Conservation (phyloP, 116 monocot genomes). For the Iris pallida region DNA sequence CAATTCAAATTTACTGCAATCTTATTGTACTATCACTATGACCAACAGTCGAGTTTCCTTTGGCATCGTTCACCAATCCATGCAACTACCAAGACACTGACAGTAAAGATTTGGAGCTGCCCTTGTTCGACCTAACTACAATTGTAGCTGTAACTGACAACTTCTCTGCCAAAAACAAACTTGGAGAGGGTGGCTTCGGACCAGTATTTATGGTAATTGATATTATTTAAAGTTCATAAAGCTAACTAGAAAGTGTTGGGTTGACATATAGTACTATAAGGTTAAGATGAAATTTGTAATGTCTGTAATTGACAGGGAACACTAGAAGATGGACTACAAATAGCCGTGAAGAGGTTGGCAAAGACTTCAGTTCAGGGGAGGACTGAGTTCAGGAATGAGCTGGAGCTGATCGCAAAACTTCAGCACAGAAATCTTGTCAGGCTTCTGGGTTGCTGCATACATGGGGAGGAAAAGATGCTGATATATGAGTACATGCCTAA, state of each 20-base stretch:
- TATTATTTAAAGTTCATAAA: not conserved
- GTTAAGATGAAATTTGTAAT: not conserved
- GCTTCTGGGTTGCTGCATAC: conserved; percentile 1
- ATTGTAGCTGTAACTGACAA: conserved; percentile 10
- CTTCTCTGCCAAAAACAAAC: conserved; percentile 11
- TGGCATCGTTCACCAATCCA: not conserved
- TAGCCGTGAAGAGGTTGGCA: conserved; percentile 1
- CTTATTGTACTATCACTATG: not conserved
- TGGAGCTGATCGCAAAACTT: conserved; percentile 5
- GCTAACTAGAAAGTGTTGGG: not conserved
- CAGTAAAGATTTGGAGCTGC: conserved; percentile 15
- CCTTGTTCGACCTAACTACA: conserved; percentile 6
- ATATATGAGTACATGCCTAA: conserved; percentile 1
- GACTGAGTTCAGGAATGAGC: conserved; percentile 3
- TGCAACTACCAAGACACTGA: not conserved
- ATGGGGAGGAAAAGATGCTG: conserved; percentile 1
- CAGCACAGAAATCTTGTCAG: conserved; percentile 4
- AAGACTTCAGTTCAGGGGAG: conserved; percentile 6
- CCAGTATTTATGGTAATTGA: conserved; percentile 9
- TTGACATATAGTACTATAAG: not conserved
- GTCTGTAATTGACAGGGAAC: not conserved
- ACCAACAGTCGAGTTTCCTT: not conserved
- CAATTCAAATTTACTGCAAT: not conserved
- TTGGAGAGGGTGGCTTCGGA: conserved; percentile 19
- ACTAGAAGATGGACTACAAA: not conserved